phyloP scores from a whole-genome alignment of 768 basidiomycete species.

The Lactarius akahatsu region DNA sequence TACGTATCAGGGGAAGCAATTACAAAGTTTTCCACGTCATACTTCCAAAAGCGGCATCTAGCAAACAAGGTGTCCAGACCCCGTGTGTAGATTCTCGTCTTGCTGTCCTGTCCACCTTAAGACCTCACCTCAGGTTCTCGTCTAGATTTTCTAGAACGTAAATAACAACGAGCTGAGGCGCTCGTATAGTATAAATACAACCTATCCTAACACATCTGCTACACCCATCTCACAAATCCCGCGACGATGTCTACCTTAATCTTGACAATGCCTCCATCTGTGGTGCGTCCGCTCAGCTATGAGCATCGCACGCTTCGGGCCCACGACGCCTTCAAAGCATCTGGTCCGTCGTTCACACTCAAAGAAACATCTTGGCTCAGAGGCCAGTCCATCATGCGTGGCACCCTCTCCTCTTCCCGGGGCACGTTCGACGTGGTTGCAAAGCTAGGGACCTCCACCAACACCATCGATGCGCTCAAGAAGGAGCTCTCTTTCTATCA shows the following conservation, averaged over 20 bases:
- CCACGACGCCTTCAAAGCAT: conserved; percentile 1
- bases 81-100: background rate
- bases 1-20: background rate
- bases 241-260: conserved; percentile 15
- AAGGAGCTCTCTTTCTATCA: conserved; percentile 17
- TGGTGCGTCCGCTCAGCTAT: conserved; percentile 2
- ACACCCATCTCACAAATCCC: background rate
- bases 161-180: background rate
- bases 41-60: background rate
- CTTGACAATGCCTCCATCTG: conserved; percentile 18
- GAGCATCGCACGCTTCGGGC: conserved; percentile 21
- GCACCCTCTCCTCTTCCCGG: conserved; percentile 12
- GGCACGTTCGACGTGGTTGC: conserved; percentile 19
- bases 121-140: background rate
- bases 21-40: background rate
- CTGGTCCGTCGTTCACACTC: conserved; percentile 12
- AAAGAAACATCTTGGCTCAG: conserved; percentile 14
- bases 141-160: background rate
- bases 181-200: background rate
- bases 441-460: conserved; percentile 8
- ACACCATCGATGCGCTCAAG: background rate
- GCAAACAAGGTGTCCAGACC: background rate
- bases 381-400: conserved; percentile 20
- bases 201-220: too few species aligned
- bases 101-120: background rate